Percentiles rank a stretch among this genome's conserved stretches.
Conservation (phyloP, 768 basidiomycete genomes). For the Coprinopsis cinerea region DNA sequence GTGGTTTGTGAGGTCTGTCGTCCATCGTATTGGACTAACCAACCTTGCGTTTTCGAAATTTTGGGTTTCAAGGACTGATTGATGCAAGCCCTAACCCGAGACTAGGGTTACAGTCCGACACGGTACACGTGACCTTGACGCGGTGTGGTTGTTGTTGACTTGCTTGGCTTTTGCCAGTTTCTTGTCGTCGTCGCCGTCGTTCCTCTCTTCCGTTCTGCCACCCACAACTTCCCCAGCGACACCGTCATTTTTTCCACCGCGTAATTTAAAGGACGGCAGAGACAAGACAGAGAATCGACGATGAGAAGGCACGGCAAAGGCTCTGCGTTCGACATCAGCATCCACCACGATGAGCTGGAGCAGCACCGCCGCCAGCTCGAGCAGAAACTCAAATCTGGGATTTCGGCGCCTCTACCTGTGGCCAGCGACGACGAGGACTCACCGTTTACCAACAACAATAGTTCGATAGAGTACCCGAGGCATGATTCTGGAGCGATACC, state of each 20-base stretch:
- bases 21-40: conserved; percentile 47
- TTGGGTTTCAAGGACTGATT: neutral
- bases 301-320: conserved; percentile 34
- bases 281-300: no score
- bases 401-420: conserved; percentile 67
- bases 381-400: conserved; percentile 65
- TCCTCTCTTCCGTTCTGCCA: no score
- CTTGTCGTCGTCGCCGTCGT: conserved; percentile 9
- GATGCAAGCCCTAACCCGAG: neutral
- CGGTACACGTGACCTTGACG: conserved; percentile 24
- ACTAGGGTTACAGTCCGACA: neutral
- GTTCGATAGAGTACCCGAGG: conserved; percentile 63
- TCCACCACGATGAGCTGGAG: conserved; percentile 70
- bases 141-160: conserved; percentile 21
- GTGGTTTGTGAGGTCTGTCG: conserved; percentile 75
- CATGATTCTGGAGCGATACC: conserved; percentile 56
- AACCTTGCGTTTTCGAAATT: conserved; percentile 5
- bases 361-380: conserved; percentile 73
- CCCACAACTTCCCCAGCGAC: no score
- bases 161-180: conserved; percentile 11
- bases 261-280: conserved; percentile 22
- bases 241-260: conserved; percentile 1
- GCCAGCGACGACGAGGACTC: conserved; percentile 28
- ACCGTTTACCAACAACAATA: conserved; percentile 34
- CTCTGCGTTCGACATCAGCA: conserved; percentile 37